These are phyloP conservation scores for Cutaneotrichosporon arboriforme DNA, from an alignment of 1,284 basidiomycete genomes.

Conservation along the genomic window DNA sequence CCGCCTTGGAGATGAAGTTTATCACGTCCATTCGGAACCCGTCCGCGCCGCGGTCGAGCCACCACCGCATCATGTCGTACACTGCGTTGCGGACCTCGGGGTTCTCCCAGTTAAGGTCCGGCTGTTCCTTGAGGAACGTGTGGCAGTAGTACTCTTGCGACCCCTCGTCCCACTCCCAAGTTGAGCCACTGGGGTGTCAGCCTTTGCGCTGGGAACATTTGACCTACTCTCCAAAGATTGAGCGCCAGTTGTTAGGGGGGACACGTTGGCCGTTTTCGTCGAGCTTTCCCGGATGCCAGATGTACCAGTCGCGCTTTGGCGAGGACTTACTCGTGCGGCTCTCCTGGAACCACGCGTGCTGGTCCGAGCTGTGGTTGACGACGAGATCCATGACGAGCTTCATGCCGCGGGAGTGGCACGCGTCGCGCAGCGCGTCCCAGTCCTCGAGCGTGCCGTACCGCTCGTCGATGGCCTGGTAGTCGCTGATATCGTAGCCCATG, in stretches of 20 bases:
- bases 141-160: constrained; percentile 51
- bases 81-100: constrained; percentile 40
- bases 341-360: constrained; percentile 51
- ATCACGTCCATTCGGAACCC: constrained; percentile 44
- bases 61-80: constrained; percentile 49
- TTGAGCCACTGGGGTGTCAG: constrained; percentile 25
- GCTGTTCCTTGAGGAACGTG: constrained; percentile 33
- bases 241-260: constrained; percentile 52
- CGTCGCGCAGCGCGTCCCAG: constrained; percentile 45
- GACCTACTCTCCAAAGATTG: constrained; percentile 43
- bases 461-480: constrained; percentile 49
- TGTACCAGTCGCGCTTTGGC: constrained; percentile 52
- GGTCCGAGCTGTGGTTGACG: constrained; percentile 50
- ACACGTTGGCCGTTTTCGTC: constrained; percentile 31
- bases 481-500: constrained; percentile 44
- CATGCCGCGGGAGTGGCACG: constrained; percentile 44
- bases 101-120: constrained; percentile 49
- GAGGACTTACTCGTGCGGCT: constrained; percentile 40
- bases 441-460: constrained; percentile 50
- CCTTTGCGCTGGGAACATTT: not conserved
- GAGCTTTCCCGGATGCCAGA: constrained; percentile 45
- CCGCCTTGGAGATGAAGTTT: constrained; percentile 27
- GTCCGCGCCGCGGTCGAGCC: constrained; percentile 50
- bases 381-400: constrained; percentile 51
- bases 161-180: constrained; percentile 51